These are phyloP conservation scores for Mrakia blollopis DNA, from an alignment of 768 basidiomycete genomes.

Conservation along the genomic window DNA sequence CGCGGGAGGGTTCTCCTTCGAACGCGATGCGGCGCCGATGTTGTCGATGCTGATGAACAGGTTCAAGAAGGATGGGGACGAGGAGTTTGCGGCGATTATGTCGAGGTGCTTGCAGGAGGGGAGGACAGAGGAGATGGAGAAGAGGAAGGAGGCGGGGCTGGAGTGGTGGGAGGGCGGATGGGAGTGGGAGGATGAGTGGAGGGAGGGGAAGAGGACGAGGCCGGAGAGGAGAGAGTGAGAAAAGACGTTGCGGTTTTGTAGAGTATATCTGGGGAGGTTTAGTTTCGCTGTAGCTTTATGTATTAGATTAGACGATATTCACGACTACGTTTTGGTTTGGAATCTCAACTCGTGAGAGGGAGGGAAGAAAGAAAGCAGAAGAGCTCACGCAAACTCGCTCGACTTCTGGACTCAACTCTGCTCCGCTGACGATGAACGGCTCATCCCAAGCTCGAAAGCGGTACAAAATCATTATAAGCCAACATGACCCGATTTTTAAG, in stretches of 20 bases:
- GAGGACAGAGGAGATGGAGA: neutral
- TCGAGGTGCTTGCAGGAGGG: neutral
- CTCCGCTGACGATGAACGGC: too few relatives aligned
- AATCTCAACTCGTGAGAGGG: too few relatives aligned
- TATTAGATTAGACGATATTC: too few relatives aligned
- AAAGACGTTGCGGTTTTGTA: neutral
- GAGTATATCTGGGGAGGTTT: neutral
- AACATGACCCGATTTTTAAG: too few relatives aligned
- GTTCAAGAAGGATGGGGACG: slow-evolving; percentile 3
- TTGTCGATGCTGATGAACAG: neutral
- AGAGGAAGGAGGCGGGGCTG: neutral
- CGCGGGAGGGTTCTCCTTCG: neutral
- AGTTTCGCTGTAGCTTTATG: too few relatives aligned
- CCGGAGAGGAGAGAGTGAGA: neutral
- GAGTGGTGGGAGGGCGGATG: neutral
- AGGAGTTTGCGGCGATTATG: neutral
- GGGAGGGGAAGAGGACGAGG: too few relatives aligned
- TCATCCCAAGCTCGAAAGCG: too few relatives aligned
- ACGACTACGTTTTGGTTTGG: too few relatives aligned
- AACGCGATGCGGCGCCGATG: neutral
- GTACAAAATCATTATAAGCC: too few relatives aligned
- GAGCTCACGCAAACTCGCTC: too few relatives aligned
- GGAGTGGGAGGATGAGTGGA: slow-evolving; percentile 17
- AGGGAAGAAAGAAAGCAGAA: too few relatives aligned
- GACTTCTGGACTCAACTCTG: too few relatives aligned